Conservation (phyloP, 208 protist genomes). For the Trypanosoma congolense region DNA sequence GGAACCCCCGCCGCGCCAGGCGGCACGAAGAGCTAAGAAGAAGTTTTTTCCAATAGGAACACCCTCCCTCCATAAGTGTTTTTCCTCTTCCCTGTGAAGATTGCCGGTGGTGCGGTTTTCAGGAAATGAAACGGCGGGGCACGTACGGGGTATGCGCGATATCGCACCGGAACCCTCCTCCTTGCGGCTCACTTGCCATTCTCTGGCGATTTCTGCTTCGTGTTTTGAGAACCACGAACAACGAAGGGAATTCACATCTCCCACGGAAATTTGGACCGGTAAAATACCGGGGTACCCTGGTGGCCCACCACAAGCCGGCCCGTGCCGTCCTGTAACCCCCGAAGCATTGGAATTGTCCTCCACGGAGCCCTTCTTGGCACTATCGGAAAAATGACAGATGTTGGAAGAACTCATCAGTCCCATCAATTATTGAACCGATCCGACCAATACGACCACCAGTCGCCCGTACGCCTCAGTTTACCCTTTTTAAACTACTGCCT, state of each 20-base stretch:
- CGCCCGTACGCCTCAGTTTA: too few species aligned
- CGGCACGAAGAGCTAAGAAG: constrained; percentile 41
- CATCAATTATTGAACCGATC: constrained; percentile 2
- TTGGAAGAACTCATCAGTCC: constrained; percentile 7
- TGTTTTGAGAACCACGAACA: constrained; percentile 33
- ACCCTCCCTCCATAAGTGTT: background rate
- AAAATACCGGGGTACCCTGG: background rate
- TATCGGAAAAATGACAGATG: background rate
- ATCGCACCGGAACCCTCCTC: constrained; percentile 1
- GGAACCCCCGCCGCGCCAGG: constrained; percentile 21
- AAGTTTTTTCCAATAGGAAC: constrained; percentile 51
- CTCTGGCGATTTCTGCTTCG: constrained; percentile 24
- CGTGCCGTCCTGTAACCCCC: background rate
- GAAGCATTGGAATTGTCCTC: background rate
- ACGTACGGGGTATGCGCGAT: constrained; percentile 17
- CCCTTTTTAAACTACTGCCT: too few species aligned
- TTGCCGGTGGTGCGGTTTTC: constrained; percentile 36
- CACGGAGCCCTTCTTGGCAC: background rate
- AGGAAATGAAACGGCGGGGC: constrained; percentile 22
- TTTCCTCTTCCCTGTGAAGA: constrained; percentile 11
- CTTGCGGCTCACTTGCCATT: constrained; percentile 11
- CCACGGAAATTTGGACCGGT: constrained; percentile 2
- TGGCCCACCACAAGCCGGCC: background rate
- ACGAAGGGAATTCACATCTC: background rate
- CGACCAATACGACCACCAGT: background rate